Base-by-base conservation (phyloP, 306 rosid genomes). In the Nissolia schottii region DNA sequence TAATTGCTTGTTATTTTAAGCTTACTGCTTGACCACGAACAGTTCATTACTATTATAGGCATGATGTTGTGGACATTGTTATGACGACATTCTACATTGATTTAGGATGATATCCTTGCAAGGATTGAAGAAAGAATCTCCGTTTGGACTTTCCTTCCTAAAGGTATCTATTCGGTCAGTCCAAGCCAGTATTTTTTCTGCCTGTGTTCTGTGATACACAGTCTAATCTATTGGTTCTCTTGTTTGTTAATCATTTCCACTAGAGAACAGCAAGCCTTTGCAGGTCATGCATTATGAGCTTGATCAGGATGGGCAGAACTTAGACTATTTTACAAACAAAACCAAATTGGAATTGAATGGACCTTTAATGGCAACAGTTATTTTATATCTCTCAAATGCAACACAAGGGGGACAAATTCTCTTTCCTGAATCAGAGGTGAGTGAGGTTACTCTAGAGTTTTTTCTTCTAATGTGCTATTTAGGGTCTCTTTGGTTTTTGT, bases 141-240 rank as follows among this genome's bases (percentile, higher is more conserved):
- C 20, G 73, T 78, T 50, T 93, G 98, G 97, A 88, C 96, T 76
- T 84, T 93, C 62, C 96, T 88, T 80, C 97, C 97, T 18, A 87
- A 87, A 93, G 98, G 98, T 93, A 84, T 40, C 43, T 76, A 28
- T 69, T 62, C 27, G 40, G 11, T 35, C 29, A 22, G 53, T 75
- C 41, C 54, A 29, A 23, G 24, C 23, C 12, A 34, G 29, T 66
- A 24, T 25, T 60, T n/a, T 63, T 43, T 18, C 37, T 19, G 24
- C 46, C 45, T 38, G 34, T 64, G 31, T 14, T 35, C 62, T 35
- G 18, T 32, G 37, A 35, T 31, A 60, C 45, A 19, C 13, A 69
- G 32, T 58, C 70, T 68, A 27, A 74, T 24, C 6, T 22, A 18
- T 35, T 29, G 29, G 5, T 54, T 66, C 35, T 43, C 62, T 71